phyloP scores from a whole-genome alignment of 2,329 filamentous ascomycete genomes.

The Gliomastix tumulicola region DNA sequence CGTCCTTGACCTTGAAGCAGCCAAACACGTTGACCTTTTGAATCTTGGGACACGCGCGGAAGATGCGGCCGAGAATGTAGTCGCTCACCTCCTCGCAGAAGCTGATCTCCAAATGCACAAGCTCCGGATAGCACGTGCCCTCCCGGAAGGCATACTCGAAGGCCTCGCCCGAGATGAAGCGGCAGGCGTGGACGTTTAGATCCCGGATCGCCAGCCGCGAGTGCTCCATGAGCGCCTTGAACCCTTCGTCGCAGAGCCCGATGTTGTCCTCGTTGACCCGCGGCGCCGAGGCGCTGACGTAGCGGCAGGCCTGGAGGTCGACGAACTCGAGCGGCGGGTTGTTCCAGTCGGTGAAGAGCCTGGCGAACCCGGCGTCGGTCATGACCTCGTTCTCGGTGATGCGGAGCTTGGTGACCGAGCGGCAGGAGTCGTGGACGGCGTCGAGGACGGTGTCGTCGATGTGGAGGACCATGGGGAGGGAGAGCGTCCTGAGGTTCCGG shows the following conservation, averaged over 20 bases:
- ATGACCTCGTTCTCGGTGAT: slow-evolving; percentile 70
- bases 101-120: slow-evolving; percentile 68
- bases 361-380: slow-evolving; percentile 66
- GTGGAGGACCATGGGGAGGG: slow-evolving; percentile 60
- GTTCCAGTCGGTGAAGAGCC: slow-evolving; percentile 68
- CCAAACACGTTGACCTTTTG: slow-evolving; percentile 56
- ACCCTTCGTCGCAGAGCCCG: slow-evolving; percentile 69
- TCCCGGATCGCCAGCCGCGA: slow-evolving; percentile 60
- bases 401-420: slow-evolving; percentile 65
- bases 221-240: slow-evolving; percentile 77
- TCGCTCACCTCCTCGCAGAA: slow-evolving; percentile 67
- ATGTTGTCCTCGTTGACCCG: slow-evolving; percentile 57
- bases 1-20: slow-evolving; percentile 54
- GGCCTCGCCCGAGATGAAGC: slow-evolving; percentile 66
- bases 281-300: slow-evolving; percentile 65
- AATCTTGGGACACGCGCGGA: slow-evolving; percentile 55
- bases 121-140: slow-evolving; percentile 54
- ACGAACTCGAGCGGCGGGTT: slow-evolving; percentile 65
- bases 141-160: slow-evolving; percentile 68
- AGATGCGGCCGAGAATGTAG: slow-evolving; percentile 55
- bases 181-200: slow-evolving; percentile 76
- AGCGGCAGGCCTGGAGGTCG: slow-evolving; percentile 72
- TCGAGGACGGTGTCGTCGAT: slow-evolving; percentile 64
- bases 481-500: slow-evolving; percentile 64
- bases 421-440: slow-evolving; percentile 64